Evolutionary conservation across 208 protist species (phyloP), one percentile per base, ranked within the genome.

Genomic region (Leishmania lainsoni): DNA sequence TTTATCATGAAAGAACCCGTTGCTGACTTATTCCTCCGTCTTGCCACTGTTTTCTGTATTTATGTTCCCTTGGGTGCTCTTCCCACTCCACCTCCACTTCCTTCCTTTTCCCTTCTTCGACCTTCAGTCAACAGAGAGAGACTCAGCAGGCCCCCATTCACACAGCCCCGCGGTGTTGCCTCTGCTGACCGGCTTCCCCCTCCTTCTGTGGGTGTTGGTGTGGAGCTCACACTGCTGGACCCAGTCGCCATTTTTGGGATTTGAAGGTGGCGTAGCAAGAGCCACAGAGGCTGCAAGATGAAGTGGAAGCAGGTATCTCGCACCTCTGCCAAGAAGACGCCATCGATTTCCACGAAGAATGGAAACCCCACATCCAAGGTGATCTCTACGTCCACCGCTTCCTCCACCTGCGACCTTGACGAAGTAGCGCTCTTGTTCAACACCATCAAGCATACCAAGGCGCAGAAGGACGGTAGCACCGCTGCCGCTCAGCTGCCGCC

Each of bases 361-460:
- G 14, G 14, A 0, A 14, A 10, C 72, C 4, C 26, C 2, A 26
- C 51, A 51, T 3, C 29, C 72, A 61, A 73, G 45, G 69, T 32
- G 9, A 73, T 32, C 69, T 20, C 69, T 26, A 51, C n/a, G 22
- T 73, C 69, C 20, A 3, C 42, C 26, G 45, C 45, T 26, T 26
- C 69, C 45, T 29, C 69, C 45, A 51, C 39, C 20, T 14, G 17
- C 20, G 82, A 82, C 65, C 52, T 79, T 8, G 82, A 86, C 10
- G 82, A 86, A 5, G 82, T 86, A 26, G 78, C 77, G 2, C 61
- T 76, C 32, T 22, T 86, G 45, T 86, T 86, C 59, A 75, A 58
- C 49, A 61, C 78, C 42, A 86, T 86, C 54, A 81, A 79, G 56
- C 51, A 82, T 39, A 80, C 49, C 1, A 81, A 79, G n/a, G 74